These are phyloP conservation scores for Sextonia rubra DNA, from an alignment of 164 flowering plant genomes.

Conservation along the genomic window DNA sequence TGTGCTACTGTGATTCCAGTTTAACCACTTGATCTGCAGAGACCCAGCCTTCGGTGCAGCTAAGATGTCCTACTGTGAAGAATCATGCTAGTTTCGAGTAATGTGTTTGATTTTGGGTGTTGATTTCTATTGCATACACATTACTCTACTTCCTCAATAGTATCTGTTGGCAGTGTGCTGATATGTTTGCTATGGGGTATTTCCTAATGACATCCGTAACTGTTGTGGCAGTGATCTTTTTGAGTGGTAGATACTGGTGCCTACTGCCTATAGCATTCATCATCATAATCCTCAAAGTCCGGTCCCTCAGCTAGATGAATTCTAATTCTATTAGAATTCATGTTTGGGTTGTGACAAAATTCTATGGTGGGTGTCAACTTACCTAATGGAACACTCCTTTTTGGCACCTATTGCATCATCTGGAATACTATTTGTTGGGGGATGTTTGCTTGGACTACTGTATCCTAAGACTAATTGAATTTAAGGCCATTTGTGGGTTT, in stretches of 20 bases:
- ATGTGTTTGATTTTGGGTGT: too few species aligned
- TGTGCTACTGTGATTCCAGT: background rate
- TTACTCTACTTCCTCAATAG: too few species aligned
- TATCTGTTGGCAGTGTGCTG: too few species aligned
- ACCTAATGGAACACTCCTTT: background rate
- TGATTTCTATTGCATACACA: too few species aligned
- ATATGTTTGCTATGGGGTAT: too few species aligned
- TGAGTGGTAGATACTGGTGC: too few species aligned
- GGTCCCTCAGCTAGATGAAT: background rate
- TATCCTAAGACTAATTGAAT: conserved; percentile 11
- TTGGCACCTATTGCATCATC: background rate
- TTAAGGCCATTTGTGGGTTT: background rate
- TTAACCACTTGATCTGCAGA: background rate
- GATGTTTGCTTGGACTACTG: background rate
- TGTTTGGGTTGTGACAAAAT: background rate
- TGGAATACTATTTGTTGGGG: background rate
- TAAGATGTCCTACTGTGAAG: background rate
- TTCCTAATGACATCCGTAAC: too few species aligned
- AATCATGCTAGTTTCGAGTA: background rate
- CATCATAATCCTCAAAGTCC: background rate
- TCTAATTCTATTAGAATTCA: background rate
- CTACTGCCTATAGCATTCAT: too few species aligned
- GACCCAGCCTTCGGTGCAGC: background rate
- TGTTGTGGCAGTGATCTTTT: too few species aligned
- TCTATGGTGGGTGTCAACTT: background rate